Evolutionary conservation across 345 rosid genomes (phyloP).

Genomic region (Moricandia arvensis): DNA sequence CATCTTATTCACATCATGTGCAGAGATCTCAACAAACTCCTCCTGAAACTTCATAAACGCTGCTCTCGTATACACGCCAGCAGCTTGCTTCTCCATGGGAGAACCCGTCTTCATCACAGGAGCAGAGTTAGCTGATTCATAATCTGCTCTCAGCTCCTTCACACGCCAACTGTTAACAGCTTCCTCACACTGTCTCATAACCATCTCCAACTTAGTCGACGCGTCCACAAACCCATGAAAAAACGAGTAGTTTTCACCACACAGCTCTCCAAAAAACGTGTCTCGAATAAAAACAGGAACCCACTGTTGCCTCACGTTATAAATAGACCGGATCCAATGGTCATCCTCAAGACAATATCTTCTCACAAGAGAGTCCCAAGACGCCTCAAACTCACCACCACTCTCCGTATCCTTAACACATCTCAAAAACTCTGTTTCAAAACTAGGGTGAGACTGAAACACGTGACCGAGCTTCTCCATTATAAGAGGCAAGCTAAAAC

Average conservation of each 20-base stretch:
- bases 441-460: slow-evolving; percentile 56
- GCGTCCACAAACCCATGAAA: slow-evolving; percentile 64
- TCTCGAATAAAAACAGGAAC: slow-evolving; percentile 62
- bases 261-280: slow-evolving; percentile 63
- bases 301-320: slow-evolving; percentile 70
- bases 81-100: slow-evolving; percentile 85
- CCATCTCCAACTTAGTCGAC: slow-evolving; percentile 53
- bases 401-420: slow-evolving; percentile 55
- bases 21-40: slow-evolving; percentile 74
- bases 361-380: slow-evolving; percentile 54
- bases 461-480: slow-evolving; percentile 61
- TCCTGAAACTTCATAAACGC: slow-evolving; percentile 72
- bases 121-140: slow-evolving; percentile 52
- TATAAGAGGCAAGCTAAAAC: slow-evolving; percentile 54
- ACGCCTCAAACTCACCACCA: slow-evolving; percentile 61
- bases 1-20: slow-evolving; percentile 59
- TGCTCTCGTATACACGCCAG: slow-evolving; percentile 59
- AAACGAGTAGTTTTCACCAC: slow-evolving; percentile 47
- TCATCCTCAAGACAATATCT: slow-evolving; percentile 55
- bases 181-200: slow-evolving; percentile 63
- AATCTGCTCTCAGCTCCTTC: slow-evolving; percentile 74
- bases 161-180: slow-evolving; percentile 67
- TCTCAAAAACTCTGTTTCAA: slow-evolving; percentile 62
- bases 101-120: slow-evolving; percentile 69
- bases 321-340: slow-evolving; percentile 66